Evolutionary conservation across 2,329 filamentous ascomycete species (phyloP).

Genomic region (Xylariaceae sp.): DNA sequence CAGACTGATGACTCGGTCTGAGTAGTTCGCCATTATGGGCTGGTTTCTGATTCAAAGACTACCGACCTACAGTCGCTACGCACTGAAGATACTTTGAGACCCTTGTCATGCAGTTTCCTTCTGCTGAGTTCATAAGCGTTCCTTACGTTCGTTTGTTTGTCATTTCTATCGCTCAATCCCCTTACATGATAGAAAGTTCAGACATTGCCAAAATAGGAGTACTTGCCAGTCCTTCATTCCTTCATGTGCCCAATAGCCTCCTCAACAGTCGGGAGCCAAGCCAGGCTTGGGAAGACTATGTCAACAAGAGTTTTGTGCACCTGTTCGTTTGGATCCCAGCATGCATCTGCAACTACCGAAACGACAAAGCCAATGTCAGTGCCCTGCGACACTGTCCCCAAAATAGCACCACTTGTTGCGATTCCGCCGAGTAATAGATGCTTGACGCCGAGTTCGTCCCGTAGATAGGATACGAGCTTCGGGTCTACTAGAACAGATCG

Average conservation of each 20-base stretch:
- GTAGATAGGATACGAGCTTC: constrained; percentile 9
- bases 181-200: no score
- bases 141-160: no score
- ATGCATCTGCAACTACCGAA: constrained; percentile 15
- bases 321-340: constrained; percentile 14
- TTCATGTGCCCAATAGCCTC: constrained; percentile 33
- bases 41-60: no score
- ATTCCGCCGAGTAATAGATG: constrained; percentile 13
- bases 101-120: no score
- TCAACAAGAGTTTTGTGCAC: constrained; percentile 3
- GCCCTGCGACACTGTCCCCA: constrained; percentile 14
- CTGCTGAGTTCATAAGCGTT: no score
- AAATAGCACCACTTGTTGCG: constrained; percentile 12
- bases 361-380: constrained; percentile 18
- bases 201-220: no score
- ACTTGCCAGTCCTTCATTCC: background rate
- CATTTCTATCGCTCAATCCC: no score
- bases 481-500: constrained; percentile 9
- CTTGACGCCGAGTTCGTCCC: constrained; percentile 9
- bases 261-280: constrained; percentile 21
- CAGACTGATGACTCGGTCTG: no score
- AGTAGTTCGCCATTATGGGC: no score
- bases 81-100: no score
- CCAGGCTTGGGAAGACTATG: constrained; percentile 4
- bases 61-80: no score